A percentile compares a stretch with the other conserved stretches of the same genome.
phyloP scores from a whole-genome alignment of 768 basidiomycete genomes.

The Pleurotus cornucopiae region DNA sequence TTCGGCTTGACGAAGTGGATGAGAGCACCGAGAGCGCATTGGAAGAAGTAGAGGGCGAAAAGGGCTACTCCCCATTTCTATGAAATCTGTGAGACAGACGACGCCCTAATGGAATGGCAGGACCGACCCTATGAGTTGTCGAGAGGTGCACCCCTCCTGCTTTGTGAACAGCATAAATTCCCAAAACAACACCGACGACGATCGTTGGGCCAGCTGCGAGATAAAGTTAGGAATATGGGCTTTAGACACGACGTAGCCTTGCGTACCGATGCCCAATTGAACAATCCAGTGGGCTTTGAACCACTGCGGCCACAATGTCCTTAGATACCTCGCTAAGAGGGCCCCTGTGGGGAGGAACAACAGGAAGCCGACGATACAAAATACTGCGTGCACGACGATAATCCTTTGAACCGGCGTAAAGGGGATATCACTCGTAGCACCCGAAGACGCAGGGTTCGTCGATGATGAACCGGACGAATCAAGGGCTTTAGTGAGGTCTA shows the following conservation, averaged over 20 bases:
- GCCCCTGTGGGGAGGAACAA: constrained; percentile 50
- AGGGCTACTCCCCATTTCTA: constrained; percentile 48
- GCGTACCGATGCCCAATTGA: constrained; percentile 41
- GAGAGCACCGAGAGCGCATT: constrained; percentile 44
- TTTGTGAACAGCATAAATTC: constrained; percentile 32
- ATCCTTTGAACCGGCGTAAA: constrained; percentile 43
- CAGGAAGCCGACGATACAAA: constrained; percentile 47
- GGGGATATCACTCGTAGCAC: constrained; percentile 26
- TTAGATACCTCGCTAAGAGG: constrained; percentile 48
- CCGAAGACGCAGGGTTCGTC: constrained; percentile 12
- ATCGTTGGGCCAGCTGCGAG: constrained; percentile 38
- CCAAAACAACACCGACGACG: constrained; percentile 39
- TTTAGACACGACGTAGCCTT: constrained; percentile 9
- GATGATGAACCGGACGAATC: constrained; percentile 14
- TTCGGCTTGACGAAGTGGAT: constrained; percentile 52
- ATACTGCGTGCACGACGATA: constrained; percentile 51
- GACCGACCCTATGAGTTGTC: constrained; percentile 44
- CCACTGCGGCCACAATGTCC: constrained; percentile 48
- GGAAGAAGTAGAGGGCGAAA: constrained; percentile 45
- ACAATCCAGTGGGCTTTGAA: constrained; percentile 48
- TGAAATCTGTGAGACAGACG: neutral
- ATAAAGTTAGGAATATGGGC: constrained; percentile 11
- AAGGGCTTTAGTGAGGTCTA: constrained; percentile 45
- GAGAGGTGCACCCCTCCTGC: constrained; percentile 32
- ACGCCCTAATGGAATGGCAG: neutral